Conservation (phyloP, 176 grass and related monocot species). For the Musa schizocarpa region DNA sequence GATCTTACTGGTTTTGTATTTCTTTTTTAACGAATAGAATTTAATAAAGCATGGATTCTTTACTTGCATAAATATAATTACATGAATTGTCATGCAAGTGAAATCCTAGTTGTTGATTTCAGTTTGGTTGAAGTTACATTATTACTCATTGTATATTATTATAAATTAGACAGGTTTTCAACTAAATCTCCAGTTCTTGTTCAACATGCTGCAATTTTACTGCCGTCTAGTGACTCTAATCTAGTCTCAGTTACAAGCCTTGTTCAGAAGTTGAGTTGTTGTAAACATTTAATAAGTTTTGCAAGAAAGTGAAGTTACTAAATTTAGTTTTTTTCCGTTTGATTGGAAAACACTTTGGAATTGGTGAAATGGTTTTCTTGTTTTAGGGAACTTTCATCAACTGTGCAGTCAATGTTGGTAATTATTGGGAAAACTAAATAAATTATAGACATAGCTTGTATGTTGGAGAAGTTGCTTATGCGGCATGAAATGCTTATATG, state of each 20-base stretch:
- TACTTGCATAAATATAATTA: background rate
- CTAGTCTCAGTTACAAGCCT: no score
- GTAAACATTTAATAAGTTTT: no score
- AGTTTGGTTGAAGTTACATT: background rate
- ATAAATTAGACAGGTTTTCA: background rate
- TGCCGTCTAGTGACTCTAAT: no score
- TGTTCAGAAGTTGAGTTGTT: no score
- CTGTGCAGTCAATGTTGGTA: background rate
- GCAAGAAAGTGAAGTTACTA: no score
- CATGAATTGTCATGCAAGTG: background rate
- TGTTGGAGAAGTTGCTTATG: background rate
- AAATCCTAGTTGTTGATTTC: background rate
- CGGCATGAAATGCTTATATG: background rate
- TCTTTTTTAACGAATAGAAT: no score
- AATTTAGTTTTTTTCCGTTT: background rate
- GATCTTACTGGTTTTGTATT: background rate
- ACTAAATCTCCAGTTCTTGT: background rate
- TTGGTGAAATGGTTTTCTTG: background rate
- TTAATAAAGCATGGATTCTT: background rate
- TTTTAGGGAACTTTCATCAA: background rate
- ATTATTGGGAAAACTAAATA: background rate
- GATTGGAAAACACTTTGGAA: background rate
- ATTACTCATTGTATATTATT: background rate
- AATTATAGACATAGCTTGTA: background rate
- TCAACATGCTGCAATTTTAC: no score